Evolutionary conservation across 1,284 basidiomycete species (phyloP).

Genomic region (Moesziomyces antarcticus): DNA sequence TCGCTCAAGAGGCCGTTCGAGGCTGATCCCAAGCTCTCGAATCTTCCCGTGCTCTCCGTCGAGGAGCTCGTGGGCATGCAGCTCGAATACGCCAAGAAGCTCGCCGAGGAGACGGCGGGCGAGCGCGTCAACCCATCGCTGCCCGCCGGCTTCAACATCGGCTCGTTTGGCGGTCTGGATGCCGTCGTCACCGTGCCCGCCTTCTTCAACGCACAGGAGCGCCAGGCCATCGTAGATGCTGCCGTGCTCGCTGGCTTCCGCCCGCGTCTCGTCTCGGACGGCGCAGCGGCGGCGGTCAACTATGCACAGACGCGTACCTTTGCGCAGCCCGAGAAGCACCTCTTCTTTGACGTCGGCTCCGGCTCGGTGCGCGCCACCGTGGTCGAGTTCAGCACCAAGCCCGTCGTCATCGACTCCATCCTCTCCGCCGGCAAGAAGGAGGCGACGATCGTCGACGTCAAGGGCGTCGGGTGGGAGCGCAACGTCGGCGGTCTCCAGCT

Average conservation of each 20-base stretch:
- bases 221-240: conserved; percentile 82
- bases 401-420: conserved; percentile 56
- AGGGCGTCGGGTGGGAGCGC: conserved; percentile 83
- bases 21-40: conserved; percentile 35
- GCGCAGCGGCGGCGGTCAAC: conserved; percentile 72
- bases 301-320: conserved; percentile 96
- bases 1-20: conserved; percentile 46
- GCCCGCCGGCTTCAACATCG: conserved; percentile 52
- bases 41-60: conserved; percentile 69
- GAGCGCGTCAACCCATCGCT: conserved; percentile 58
- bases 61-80: conserved; percentile 97
- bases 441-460: conserved; percentile 80
- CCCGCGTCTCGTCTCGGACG: conserved; percentile 89
- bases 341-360: conserved; percentile 94
- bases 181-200: conserved; percentile 66
- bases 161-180: conserved; percentile 62
- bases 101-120: conserved; percentile 81
- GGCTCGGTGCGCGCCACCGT: conserved; percentile 87
- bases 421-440: conserved; percentile 72
- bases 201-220: conserved; percentile 75
- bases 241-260: conserved; percentile 88
- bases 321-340: conserved; percentile 77
- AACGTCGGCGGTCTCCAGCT: conserved; percentile 83
- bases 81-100: conserved; percentile 85
- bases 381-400: conserved; percentile 74